A percentile compares a stretch with the other conserved stretches of the same genome.
Conservation (phyloP, 2,329 filamentous ascomycete species). For the Cladosporium sp. region DNA sequence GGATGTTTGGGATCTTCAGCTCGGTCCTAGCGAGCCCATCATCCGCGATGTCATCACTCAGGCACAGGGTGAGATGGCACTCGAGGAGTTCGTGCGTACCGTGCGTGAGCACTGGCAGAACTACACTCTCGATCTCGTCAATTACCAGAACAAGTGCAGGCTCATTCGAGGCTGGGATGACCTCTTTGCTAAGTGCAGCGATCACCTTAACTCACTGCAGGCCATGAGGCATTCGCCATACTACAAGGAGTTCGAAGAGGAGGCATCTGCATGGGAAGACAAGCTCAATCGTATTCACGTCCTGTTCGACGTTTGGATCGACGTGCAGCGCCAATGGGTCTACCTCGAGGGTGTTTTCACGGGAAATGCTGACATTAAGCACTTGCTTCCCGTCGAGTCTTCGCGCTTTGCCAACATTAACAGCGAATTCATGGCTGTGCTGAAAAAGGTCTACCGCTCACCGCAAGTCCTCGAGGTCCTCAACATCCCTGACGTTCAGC, state of each 20-base stretch:
- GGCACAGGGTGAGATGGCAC: constrained; percentile 94
- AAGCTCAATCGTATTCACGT: constrained; percentile 97
- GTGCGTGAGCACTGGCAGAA: constrained; percentile 97
- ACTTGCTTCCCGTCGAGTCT: constrained; percentile 92
- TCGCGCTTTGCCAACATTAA: constrained; percentile 99
- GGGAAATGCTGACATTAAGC: constrained; percentile 98
- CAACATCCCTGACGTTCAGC: constrained; percentile 92
- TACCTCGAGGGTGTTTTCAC: constrained; percentile 99
- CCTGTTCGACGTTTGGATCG: constrained; percentile 98
- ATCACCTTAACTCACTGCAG: constrained; percentile 95
- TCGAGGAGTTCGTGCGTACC: constrained; percentile 95
- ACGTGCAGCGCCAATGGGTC: constrained; percentile 99
- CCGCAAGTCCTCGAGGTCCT: constrained; percentile 95
- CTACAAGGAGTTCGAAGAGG: constrained; percentile 98
- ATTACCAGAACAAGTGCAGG: constrained; percentile 97
- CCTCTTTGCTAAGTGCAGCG: constrained; percentile 95
- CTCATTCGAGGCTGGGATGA: constrained; percentile 98
- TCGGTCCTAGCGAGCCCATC: constrained; percentile 79
- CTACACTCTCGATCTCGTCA: constrained; percentile 89
- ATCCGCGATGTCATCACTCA: constrained; percentile 93
- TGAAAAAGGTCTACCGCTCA: constrained; percentile 98
- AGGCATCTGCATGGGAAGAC: constrained; percentile 95
- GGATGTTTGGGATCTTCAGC: constrained; percentile 96
- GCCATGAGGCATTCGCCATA: constrained; percentile 99
- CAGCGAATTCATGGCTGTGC: constrained; percentile 96